Percentiles rank a stretch among this genome's conserved stretches.
Evolutionary conservation across 2,329 filamentous ascomycete genomes (phyloP).

Genomic region (Nectriaceae sp.): DNA sequence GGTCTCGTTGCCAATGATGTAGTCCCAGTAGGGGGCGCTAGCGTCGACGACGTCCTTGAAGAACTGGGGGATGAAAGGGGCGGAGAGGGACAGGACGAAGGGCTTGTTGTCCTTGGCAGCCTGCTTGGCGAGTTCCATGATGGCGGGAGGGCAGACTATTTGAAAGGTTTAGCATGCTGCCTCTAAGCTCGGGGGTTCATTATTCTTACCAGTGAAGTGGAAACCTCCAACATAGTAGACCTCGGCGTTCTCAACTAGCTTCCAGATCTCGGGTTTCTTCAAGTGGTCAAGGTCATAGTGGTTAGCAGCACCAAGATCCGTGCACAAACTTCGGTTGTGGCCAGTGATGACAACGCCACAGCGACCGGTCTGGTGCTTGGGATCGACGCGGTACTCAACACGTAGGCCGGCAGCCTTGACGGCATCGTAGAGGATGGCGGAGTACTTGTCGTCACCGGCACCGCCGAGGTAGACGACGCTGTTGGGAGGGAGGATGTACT

Average conservation of each 20-base stretch:
- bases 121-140: slow-evolving; percentile 87
- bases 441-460: slow-evolving; percentile 94
- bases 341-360: slow-evolving; percentile 97
- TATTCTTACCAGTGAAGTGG: slow-evolving; percentile 73
- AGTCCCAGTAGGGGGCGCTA: slow-evolving; percentile 89
- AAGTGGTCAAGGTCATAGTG: slow-evolving; percentile 95
- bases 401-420: slow-evolving; percentile 86
- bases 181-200: neutral
- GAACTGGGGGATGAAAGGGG: slow-evolving; percentile 94
- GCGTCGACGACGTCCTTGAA: slow-evolving; percentile 95
- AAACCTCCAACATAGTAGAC: slow-evolving; percentile 94
- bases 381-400: slow-evolving; percentile 92
- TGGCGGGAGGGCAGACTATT: slow-evolving; percentile 81
- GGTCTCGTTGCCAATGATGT: slow-evolving; percentile 94
- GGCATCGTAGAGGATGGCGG: slow-evolving; percentile 82
- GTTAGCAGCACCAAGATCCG: slow-evolving; percentile 94
- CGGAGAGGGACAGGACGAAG: slow-evolving; percentile 89
- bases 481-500: slow-evolving; percentile 90
- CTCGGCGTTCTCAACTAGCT: slow-evolving; percentile 83
- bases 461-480: slow-evolving; percentile 93
- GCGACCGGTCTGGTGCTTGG: slow-evolving; percentile 81
- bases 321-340: slow-evolving; percentile 92
- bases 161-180: slow-evolving; percentile 8
- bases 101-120: slow-evolving; percentile 87
- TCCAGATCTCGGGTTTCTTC: slow-evolving; percentile 89